Evolutionary conservation across 177 flowering plant genomes (phyloP), one percentile per base, ranked within the genome.

Genomic region (Vitis hybrid): DNA sequence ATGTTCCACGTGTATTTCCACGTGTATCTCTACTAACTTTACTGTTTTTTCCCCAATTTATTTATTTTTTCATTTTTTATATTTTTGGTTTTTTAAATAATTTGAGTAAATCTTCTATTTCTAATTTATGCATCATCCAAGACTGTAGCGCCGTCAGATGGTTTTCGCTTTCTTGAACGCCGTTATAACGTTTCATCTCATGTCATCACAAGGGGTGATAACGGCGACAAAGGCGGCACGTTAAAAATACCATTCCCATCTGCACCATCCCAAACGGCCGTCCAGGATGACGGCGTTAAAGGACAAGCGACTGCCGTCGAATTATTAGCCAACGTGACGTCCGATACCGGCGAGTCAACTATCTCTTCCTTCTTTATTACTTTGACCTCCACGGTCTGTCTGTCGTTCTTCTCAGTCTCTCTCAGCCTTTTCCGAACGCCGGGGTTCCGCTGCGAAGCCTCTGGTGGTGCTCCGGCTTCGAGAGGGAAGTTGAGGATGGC

Each of bases 401-500:
- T 26, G 30, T 26, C 56, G 11, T 30, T 68, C 15, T 6, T 7
- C 17, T 9, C 12, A 60, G 50, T 60, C 69, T 32, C 64, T 57
- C 79, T 77, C 57, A 49, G 68, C 68, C 81, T 75, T 30, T 73
- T 82, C 73, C 78, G 58, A 7, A 5, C 6, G 58, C 68, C 18
- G 2, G 66, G 21, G 14, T 48, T 65, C 1, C 32, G 65, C 56
- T 75, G 76, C 14, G 79, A 64, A n/a, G 26, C 54, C 19, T 19
- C 56, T 39, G 63, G 12, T 5, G 48, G 34, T 9, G 5, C 12
- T 26, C 80, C 81, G 15, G 76, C 81, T 74, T 80, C 83, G 62
- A 67, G 18, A 3, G 83, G 83, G 51, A 80, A 78, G 48, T 80
- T 80, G 61, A 80, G 51, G 34, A 77, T 78, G 3, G 81, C 83